Evolutionary conservation across 2,329 filamentous ascomycete genomes (phyloP), one percentile per base, ranked within the genome.

Genomic region (Fusarium austroafricanum): DNA sequence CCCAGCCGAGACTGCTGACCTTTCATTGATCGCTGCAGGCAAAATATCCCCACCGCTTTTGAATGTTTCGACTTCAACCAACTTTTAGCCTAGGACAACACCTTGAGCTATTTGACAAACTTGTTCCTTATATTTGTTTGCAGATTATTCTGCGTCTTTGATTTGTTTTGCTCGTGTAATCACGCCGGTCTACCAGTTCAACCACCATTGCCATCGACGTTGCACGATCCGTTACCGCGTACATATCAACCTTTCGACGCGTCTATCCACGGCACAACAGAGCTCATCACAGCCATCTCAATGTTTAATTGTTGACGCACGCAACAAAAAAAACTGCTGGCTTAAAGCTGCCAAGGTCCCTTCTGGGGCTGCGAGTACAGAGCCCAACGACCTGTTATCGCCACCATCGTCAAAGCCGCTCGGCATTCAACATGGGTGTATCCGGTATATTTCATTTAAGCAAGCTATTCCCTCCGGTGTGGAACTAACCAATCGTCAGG

Each of bases 401-500:
- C 55, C 47, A 56, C 54, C 45, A 51, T 56, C 52, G 38, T 53
- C 55, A 33, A 62, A 51, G 55, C 58, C 44, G 44, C 59, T 47
- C 51, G 40, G 46, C 40, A 44, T 59, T 62, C 63, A 77, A 64
- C 46, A 80, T 80, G 79, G 79, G 79, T 69, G 77, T 80, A 52
- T 75, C 78, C 56, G 79, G 78, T 80, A 70, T 11, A 47, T 10
- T 33, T 18, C 18, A 18, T 17, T 43, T 23, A 20, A 54, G 47
- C 33, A 18, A 20, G 26, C 42, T 29, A 23, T 29, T 23, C 33
- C 5, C 11, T 18, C 14, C 15, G 15, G 15, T 12, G 15, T 26
- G 31, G 52, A 58, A 43, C 70, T 79, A 44, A 78, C 53, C 51
- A 37, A 43, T 37, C 49, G 1, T 31, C 57, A 94, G 95, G 96